Conservation (phyloP, 306 rosid species). For the Quercus aquifolioides region DNA sequence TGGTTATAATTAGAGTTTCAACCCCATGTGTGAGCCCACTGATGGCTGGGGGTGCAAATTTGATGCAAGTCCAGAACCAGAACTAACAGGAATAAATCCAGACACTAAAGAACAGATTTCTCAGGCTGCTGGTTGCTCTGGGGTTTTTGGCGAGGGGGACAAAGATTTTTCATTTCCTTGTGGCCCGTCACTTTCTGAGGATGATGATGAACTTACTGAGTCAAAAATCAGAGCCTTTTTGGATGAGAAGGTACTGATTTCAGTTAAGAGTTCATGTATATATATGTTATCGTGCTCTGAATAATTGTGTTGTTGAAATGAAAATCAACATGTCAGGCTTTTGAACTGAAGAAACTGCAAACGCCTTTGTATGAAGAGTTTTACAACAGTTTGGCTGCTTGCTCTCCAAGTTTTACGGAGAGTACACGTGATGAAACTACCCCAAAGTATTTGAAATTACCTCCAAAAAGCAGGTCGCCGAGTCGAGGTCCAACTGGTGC, state of each 20-base stretch:
- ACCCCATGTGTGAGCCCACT: conserved; percentile 86
- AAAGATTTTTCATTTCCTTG: conserved; percentile 65
- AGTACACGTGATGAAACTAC: conserved; percentile 53
- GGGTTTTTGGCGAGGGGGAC: conserved; percentile 38
- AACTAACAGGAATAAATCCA: conserved; percentile 36
- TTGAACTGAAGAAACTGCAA: conserved; percentile 90
- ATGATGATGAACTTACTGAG: conserved; percentile 94
- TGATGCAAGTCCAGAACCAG: conserved; percentile 50
- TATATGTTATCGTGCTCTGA: conserved; percentile 6
- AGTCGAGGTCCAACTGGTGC: conserved; percentile 53
- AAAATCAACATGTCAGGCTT: conserved; percentile 57
- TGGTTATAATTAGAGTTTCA: conserved; percentile 61
- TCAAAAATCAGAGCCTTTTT: conserved; percentile 83
- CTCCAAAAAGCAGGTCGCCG: conserved; percentile 96
- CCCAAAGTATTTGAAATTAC: conserved; percentile 77
- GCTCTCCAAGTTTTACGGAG: conserved; percentile 63
- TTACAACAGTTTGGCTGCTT: conserved; percentile 68
- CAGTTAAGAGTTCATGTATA: conserved; percentile 16
- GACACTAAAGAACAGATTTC: conserved; percentile 30
- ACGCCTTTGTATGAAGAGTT: conserved; percentile 94
- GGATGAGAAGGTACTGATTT: conserved; percentile 82
- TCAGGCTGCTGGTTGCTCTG: conserved; percentile 39
- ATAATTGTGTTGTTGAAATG: conserved; percentile 16
- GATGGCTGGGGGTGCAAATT: conserved; percentile 75
- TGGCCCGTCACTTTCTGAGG: conserved; percentile 72